phyloP scores from a whole-genome alignment of 805 yeast species.

The Starmerella sp. region DNA sequence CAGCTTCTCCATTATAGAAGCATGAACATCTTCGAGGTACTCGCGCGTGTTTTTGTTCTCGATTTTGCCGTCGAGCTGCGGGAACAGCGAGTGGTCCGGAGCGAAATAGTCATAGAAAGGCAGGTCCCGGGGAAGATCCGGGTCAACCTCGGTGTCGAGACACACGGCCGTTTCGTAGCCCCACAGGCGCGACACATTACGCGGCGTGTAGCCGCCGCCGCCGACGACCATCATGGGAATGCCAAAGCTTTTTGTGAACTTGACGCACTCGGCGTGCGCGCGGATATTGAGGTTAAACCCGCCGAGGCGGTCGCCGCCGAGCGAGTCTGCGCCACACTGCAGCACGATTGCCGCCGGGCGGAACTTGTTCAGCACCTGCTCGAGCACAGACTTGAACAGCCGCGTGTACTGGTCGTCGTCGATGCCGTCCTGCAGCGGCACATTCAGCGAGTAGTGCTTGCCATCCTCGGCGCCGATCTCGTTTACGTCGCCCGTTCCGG shows the following conservation, averaged over 20 bases:
- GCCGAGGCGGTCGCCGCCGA: slow-evolving; percentile 91
- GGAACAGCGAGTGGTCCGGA: slow-evolving; percentile 85
- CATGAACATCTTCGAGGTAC: slow-evolving; percentile 68
- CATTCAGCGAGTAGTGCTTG: slow-evolving; percentile 71
- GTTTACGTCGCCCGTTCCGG: slow-evolving; percentile 80
- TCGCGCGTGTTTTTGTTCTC: slow-evolving; percentile 79
- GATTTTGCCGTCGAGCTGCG: slow-evolving; percentile 61
- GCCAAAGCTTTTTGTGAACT: slow-evolving; percentile 72
- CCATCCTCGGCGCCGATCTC: slow-evolving; percentile 81
- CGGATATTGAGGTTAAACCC: slow-evolving; percentile 86
- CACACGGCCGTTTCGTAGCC: slow-evolving; percentile 83
- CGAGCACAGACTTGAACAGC: slow-evolving; percentile 65
- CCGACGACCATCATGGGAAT: slow-evolving; percentile 90
- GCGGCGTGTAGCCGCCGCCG: slow-evolving; percentile 97
- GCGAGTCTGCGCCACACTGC: slow-evolving; percentile 97
- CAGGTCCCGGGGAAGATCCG: slow-evolving; percentile 59
- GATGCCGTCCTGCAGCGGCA: slow-evolving; percentile 83
- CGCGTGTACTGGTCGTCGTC: slow-evolving; percentile 67
- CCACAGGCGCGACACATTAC: slow-evolving; percentile 95
- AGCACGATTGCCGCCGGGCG: slow-evolving; percentile 95
- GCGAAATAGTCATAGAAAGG: slow-evolving; percentile 78
- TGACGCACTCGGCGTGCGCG: slow-evolving; percentile 95
- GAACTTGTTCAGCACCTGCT: slow-evolving; percentile 74
- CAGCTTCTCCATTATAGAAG: slow-evolving; percentile 67
- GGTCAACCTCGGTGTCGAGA: slow-evolving; percentile 63